phyloP scores from a whole-genome alignment of 208 protist species.

The Borovskyia barvae region DNA sequence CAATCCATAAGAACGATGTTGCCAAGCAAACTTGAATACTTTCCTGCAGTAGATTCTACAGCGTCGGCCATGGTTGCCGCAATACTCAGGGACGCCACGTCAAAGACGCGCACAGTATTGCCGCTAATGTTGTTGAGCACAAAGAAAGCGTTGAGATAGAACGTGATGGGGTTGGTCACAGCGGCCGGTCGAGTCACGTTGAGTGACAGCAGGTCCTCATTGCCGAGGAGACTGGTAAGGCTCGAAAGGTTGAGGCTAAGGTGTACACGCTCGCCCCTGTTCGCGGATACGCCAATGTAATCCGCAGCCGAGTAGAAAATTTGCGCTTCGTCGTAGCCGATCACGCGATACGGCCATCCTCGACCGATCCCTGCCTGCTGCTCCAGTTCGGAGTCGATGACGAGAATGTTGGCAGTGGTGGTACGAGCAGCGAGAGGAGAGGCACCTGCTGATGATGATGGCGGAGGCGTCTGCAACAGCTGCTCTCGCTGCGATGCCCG shows the following conservation, averaged over 20 bases:
- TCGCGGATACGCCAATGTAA: conserved; percentile 50
- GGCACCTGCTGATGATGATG: too few species aligned
- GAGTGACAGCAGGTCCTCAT: not conserved
- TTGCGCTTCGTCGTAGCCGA: conserved; percentile 82
- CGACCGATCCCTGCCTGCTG: conserved; percentile 73
- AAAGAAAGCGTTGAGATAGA: conserved; percentile 37
- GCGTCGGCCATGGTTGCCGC: conserved; percentile 63
- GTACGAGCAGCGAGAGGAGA: not conserved
- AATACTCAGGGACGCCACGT: conserved; percentile 20
- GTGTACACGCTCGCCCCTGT: conserved; percentile 62
- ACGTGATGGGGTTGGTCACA: conserved; percentile 16
- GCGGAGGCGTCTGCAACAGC: too few species aligned
- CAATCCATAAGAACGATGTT: conserved; percentile 91
- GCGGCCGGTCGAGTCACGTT: conserved; percentile 25
- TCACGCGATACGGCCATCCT: conserved; percentile 72
- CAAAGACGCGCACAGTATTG: conserved; percentile 32
- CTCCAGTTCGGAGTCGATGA: conserved; percentile 73
- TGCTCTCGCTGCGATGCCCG: not conserved
- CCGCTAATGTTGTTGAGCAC: conserved; percentile 43
- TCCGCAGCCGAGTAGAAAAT: conserved; percentile 67
- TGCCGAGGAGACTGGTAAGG: conserved; percentile 3
- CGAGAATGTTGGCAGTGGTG: conserved; percentile 46
- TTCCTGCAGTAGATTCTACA: conserved; percentile 68
- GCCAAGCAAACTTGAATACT: conserved; percentile 90
- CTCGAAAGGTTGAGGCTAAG: conserved; percentile 28